Conservation (phyloP, 108 stramenopile species). For the Fistulifera solaris region DNA sequence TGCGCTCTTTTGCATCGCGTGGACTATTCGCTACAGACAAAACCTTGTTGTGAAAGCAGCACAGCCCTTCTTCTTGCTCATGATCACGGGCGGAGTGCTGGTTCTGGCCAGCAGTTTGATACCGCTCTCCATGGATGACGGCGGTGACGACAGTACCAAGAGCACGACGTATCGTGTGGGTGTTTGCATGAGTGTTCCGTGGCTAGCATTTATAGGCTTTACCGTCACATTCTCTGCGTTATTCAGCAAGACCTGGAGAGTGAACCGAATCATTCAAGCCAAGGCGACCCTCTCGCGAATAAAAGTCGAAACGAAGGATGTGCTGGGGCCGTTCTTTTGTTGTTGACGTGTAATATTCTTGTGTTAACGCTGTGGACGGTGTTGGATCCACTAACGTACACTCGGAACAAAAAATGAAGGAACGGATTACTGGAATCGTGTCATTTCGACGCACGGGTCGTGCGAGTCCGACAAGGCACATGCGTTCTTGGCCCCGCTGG, state of each 20-base stretch:
- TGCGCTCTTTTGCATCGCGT: slow-evolving; percentile 2
- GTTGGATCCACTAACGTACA: slow-evolving; percentile 28
- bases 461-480: slow-evolving; percentile 9
- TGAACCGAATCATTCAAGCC: slow-evolving; percentile 23
- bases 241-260: slow-evolving; percentile 42
- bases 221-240: slow-evolving; percentile 33
- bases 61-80: slow-evolving; percentile 36
- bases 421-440: slow-evolving; percentile 26
- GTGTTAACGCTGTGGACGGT: slow-evolving; percentile 40
- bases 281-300: slow-evolving; percentile 2
- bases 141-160: slow-evolving; percentile 8
- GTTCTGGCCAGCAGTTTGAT: slow-evolving; percentile 32
- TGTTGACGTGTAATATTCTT: slow-evolving; percentile 26
- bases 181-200: slow-evolving; percentile 31
- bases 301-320: slow-evolving; percentile 28
- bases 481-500: slow-evolving; percentile 3
- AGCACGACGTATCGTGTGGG: too few species aligned
- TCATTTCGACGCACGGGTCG: slow-evolving; percentile 18
- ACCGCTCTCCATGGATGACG: slow-evolving; percentile 26
- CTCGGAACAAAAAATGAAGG: slow-evolving; percentile 11
- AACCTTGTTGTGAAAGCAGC: slow-evolving; percentile 17
- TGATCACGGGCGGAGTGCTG: slow-evolving; percentile 36
- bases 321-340: slow-evolving; percentile 33
- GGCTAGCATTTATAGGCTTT: slow-evolving; percentile 37
- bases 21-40: slow-evolving; percentile 10